Base-by-base conservation (phyloP, 768 basidiomycete species). In the Suillus lakei region DNA sequence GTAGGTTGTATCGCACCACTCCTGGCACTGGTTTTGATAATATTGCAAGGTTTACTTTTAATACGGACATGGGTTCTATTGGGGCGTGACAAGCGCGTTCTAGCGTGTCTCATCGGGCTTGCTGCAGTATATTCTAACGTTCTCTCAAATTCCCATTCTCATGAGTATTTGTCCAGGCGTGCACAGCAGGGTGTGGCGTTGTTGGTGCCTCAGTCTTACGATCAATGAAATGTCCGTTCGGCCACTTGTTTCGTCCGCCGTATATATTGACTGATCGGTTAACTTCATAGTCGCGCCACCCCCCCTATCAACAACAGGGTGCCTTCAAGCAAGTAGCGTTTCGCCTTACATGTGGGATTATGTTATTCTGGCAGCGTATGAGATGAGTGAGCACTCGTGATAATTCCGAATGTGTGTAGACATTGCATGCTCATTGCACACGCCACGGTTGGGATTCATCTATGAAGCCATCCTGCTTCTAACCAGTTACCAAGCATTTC, bases 321-420 rank as follows among this genome's bases (percentile, higher is more conserved):
- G n/a, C 26, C 56, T 55, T 34, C 32, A 36, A 32, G 48, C 34
- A 62, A n/a, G 30, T 9, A 58, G 34, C 39, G 30, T 60, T 56
- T 62, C 55, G 13, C 69, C 73, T 4, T 67, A 81, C 60, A 69
- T 74, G n/a, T 81, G 76, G 0, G 72, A 77, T 41, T 78, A 67
- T 62, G 75, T 77, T 9, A 58, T 73, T 9, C 71, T 72, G 6
- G 64, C 39, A 5, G 61, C 61, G 16, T 53, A 68, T 56, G 36
- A 60, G 62, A 28, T 62, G 34, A 13, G 55, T 41, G 62, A 30
- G 62, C 10, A 26, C 32, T 30, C 51, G 21, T 39, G 26, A 23
- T 48, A 23, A 48, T 39, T 59, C 26, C 28, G 21, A 39, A 41
- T 30, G 21, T 13, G 28, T 30, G 56, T 23, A 5, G 21, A 32